These are phyloP conservation scores for Botrytis aclada DNA, from an alignment of 2,329 filamentous ascomycete species.

Conservation along the genomic window DNA sequence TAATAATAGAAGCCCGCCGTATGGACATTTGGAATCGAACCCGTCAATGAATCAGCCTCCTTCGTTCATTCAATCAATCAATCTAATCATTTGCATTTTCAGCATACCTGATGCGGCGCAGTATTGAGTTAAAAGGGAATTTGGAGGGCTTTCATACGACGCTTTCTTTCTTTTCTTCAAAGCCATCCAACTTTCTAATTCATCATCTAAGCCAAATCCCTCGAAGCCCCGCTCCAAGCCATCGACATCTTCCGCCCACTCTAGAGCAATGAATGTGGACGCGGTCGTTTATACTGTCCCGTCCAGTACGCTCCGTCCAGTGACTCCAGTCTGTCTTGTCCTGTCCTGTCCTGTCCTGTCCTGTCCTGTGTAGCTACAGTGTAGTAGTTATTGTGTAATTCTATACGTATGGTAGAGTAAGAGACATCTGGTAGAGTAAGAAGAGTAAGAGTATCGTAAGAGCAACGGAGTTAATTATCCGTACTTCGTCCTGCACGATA, in stretches of 20 bases:
- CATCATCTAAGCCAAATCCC: constrained; percentile 1
- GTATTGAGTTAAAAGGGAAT: neutral
- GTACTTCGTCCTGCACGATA: neutral
- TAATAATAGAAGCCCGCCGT: neutral
- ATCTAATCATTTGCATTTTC: neutral
- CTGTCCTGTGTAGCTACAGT: neutral
- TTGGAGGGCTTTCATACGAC: constrained; percentile 4
- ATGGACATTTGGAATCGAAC: neutral
- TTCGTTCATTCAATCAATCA: neutral
- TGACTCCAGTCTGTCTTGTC: too few relatives aligned
- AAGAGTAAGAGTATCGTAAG: neutral
- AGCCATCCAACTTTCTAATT: constrained; percentile 4
- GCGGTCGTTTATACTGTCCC: neutral
- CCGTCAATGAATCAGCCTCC: neutral
- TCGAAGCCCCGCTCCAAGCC: constrained; percentile 5
- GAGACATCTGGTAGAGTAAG: neutral
- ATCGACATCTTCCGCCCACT: constrained; percentile 1
- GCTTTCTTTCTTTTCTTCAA: constrained; percentile 1
- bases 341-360: neutral
- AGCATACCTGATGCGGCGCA: constrained; percentile 14
- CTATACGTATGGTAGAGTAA: neutral
- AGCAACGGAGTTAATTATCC: neutral
- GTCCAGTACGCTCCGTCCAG: neutral
- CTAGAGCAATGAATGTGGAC: neutral
- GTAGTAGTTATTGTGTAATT: neutral